These are phyloP conservation scores for Picochlorum sp. DNA, from an alignment of 139 green algal genomes.

Conservation along the genomic window DNA sequence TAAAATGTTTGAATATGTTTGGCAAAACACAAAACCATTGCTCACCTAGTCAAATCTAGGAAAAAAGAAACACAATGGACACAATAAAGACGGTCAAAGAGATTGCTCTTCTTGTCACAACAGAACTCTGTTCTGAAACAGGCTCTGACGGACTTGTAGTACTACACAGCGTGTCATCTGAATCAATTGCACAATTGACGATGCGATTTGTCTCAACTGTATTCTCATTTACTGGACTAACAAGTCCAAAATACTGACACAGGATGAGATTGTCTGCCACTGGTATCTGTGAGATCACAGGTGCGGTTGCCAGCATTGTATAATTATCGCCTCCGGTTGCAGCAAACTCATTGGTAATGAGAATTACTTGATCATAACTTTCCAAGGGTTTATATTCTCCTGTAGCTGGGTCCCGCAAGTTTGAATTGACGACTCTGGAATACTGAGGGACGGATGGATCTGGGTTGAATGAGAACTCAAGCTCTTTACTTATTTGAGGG, in stretches of 20 bases:
- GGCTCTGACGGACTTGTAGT: no score
- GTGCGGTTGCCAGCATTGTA: not conserved
- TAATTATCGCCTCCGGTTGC: not conserved
- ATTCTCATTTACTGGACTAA: not conserved
- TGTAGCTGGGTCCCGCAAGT: not conserved
- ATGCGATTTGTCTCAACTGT: no score
- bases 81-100: no score
- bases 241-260: not conserved
- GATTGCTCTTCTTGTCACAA: no score
- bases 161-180: no score
- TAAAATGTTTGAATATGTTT: no score
- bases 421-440: not conserved
- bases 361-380: not conserved
- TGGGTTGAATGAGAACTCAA: constrained; percentile 4
- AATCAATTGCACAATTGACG: no score
- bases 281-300: not conserved
- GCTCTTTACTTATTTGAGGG: not conserved
- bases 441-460: not conserved
- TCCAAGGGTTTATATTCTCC: not conserved
- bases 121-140: no score
- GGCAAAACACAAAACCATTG: no score
- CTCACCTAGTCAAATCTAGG: no score
- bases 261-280: not conserved
- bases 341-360: not conserved
- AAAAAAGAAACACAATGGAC: no score